phyloP scores from a whole-genome alignment of 495 filamentous ascomycete species.

The Aspergillus asperescens region DNA sequence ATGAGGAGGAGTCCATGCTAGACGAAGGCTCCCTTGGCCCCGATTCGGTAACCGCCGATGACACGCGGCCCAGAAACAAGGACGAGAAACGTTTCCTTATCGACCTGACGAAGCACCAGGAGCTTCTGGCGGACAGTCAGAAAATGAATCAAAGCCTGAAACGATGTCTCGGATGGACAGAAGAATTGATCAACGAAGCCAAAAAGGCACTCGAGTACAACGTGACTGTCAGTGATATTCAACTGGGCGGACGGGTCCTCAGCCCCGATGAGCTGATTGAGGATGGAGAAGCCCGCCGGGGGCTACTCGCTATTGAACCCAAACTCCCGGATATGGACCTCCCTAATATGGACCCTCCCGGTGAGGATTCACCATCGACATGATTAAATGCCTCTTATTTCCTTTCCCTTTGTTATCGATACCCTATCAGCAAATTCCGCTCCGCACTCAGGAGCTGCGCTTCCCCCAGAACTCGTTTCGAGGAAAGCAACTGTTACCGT shows the following conservation, averaged over 20 bases:
- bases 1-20: conserved; percentile 38
- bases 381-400: conserved; percentile 4
- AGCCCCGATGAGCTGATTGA: conserved; percentile 58
- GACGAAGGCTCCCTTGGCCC: conserved; percentile 34
- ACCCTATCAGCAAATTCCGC: not conserved
- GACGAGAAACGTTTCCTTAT: conserved; percentile 76
- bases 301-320: conserved; percentile 19
- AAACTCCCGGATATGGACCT: not conserved
- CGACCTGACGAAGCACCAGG: conserved; percentile 83
- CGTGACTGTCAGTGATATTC: conserved; percentile 70
- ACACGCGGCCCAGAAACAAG: conserved; percentile 36
- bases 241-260: conserved; percentile 76
- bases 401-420: conserved; percentile 4
- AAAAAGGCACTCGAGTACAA: conserved; percentile 79
- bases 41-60: conserved; percentile 36
- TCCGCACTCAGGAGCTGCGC: not conserved
- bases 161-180: conserved; percentile 78
- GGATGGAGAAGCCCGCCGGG: conserved; percentile 37
- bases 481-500: not conserved
- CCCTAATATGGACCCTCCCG: not conserved
- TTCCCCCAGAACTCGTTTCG: not conserved
- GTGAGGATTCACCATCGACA: not conserved
- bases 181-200: conserved; percentile 82
- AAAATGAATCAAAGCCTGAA: conserved; percentile 92
- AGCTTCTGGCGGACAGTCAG: conserved; percentile 79